Evolutionary conservation across 2,329 filamentous ascomycete species (phyloP), one percentile per base, ranked within the genome.

Genomic region (Colletotrichum chlorophyti): DNA sequence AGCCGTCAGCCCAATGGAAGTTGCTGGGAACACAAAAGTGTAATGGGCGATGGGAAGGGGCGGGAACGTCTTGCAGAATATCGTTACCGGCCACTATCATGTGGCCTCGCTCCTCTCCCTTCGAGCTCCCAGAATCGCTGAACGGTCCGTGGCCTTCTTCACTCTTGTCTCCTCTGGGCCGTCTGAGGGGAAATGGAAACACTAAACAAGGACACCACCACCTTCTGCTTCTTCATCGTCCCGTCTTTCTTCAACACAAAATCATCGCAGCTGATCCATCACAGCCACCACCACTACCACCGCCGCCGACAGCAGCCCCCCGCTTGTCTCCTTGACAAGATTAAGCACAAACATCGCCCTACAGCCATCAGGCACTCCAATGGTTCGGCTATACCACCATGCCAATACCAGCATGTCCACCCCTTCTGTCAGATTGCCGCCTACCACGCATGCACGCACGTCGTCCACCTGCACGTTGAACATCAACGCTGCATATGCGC

Each of bases 291-390:
- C 34, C 27, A 31, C 47, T 15, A 31, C 26, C 26, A 12, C 43
- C 37, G 41, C 47, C n/a, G n/a, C n/a, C n/a, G n/a, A n/a, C n/a
- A n/a, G n/a, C n/a, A n/a, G n/a, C n/a, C n/a, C n/a, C 27, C 42
- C 27, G 23, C 9, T 5, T 26, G 17, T 24, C 24, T 46, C 35
- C 54, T 35, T 23, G 50, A 47, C 43, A 11, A 59, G 55, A 59
- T 59, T 49, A 50, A 19, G 55, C 51, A 55, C 32, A 23, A 32
- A 14, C 55, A 59, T 59, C 55, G 55, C n/a, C 15, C 43, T 17
- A 31, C 21, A 15, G 11, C 14, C 35, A 42, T 17, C 52, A 42
- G 52, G 42, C 12, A 47, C 51, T 49, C 55, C 55, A 59, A 55
- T 59, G 15, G 12, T 17, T 43, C 29, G 35, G 32, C 15, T 35